Percentiles rank a stretch among this genome's conserved stretches.
Conservation (phyloP, 768 basidiomycete genomes). For the Thelephora aurantiotincta region DNA sequence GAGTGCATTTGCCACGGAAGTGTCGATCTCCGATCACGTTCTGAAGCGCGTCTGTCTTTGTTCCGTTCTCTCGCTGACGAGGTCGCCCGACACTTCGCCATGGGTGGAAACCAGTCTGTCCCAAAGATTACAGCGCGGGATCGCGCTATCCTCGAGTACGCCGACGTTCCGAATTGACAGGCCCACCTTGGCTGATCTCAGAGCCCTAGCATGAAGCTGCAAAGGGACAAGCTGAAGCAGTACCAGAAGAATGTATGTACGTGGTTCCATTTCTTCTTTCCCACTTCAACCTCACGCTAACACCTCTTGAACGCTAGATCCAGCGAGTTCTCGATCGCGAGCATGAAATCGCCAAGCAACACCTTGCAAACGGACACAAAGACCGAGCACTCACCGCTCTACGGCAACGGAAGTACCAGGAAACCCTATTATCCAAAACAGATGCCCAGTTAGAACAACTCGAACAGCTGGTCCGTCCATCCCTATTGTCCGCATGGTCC, state of each 20-base stretch:
- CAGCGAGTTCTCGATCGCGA: slow-evolving; percentile 80
- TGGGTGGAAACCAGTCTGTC: slow-evolving; percentile 60
- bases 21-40: too few relatives aligned
- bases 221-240: slow-evolving; percentile 89
- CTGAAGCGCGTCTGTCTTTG: too few relatives aligned
- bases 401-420: slow-evolving; percentile 87
- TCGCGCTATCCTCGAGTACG: slow-evolving; percentile 89
- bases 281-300: not conserved
- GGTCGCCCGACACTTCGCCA: slow-evolving; percentile 12
- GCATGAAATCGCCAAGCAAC: slow-evolving; percentile 75
- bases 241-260: slow-evolving; percentile 80
- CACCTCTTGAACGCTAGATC: slow-evolving; percentile 34
- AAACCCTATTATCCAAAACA: slow-evolving; percentile 74
- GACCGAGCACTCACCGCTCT: slow-evolving; percentile 80
- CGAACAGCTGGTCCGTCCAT: slow-evolving; percentile 62
- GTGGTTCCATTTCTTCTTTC: not conserved
- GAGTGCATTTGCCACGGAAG: too few relatives aligned
- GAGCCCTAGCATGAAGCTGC: slow-evolving; percentile 70
- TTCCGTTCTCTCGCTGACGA: too few relatives aligned
- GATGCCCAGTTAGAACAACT: slow-evolving; percentile 81
- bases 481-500: not conserved
- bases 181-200: slow-evolving; percentile 9
- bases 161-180: slow-evolving; percentile 11
- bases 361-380: slow-evolving; percentile 71
- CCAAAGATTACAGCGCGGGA: slow-evolving; percentile 92